Conservation (phyloP, 2,329 filamentous ascomycete genomes). For the Ceratocystis lukuohia region DNA sequence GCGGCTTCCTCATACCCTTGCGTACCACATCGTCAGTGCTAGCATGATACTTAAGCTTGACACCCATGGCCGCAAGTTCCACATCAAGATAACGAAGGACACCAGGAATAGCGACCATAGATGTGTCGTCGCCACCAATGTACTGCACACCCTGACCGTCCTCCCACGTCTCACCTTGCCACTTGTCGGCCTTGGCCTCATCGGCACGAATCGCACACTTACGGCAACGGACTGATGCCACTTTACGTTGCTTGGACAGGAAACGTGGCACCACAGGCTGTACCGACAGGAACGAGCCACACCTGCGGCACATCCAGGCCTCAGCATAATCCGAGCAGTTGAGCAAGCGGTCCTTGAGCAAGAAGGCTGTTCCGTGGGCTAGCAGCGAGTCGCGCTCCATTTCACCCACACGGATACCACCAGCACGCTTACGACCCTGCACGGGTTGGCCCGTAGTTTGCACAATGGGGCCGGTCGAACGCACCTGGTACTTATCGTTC, state of each 20-base stretch:
- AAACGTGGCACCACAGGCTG: conserved; percentile 62
- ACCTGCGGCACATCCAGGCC: conserved; percentile 77
- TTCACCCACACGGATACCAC: conserved; percentile 96
- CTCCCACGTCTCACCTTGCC: conserved; percentile 74
- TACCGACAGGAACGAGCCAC: conserved; percentile 81
- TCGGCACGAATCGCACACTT: conserved; percentile 55
- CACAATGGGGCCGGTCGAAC: conserved; percentile 87
- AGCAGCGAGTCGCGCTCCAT: conserved; percentile 96
- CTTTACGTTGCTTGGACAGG: conserved; percentile 48
- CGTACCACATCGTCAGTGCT: conserved; percentile 51
- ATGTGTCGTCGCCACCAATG: conserved; percentile 81
- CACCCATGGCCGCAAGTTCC: conserved; percentile 90
- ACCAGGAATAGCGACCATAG: conserved; percentile 80
- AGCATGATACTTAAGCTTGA: conserved; percentile 73
- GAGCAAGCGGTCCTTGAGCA: conserved; percentile 87
- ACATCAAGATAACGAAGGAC: conserved; percentile 89
- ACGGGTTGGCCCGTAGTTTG: conserved; percentile 88
- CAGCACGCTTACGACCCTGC: conserved; percentile 89
- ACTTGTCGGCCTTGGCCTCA: conserved; percentile 41
- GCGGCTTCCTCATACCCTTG: conserved; percentile 37
- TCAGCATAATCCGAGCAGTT: conserved; percentile 92
- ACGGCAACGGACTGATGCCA: conserved; percentile 62
- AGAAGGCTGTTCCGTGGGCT: conserved; percentile 86
- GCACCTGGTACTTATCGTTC: conserved; percentile 97
- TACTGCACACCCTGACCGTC: conserved; percentile 75